These are phyloP conservation scores for Penicillium sp. DNA, from an alignment of 2,329 filamentous ascomycete species.

Conservation along the genomic window DNA sequence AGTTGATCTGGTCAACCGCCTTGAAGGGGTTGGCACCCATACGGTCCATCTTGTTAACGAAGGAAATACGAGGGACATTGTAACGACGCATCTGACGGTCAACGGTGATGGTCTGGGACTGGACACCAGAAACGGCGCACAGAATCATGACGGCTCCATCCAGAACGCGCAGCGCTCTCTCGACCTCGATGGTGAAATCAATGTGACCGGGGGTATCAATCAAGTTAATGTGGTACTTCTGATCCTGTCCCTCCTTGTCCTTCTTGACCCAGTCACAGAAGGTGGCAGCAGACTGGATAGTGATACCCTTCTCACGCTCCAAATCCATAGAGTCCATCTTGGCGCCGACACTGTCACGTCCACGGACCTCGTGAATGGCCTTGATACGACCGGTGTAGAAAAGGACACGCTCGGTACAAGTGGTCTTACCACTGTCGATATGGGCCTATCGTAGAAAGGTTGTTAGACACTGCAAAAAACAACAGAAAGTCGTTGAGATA, in stretches of 20 bases:
- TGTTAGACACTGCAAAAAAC: neutral
- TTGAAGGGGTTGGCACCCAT: conserved; percentile 99
- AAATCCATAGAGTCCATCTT: conserved; percentile 99
- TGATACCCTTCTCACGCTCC: conserved; percentile 97
- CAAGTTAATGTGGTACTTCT: conserved; percentile 95
- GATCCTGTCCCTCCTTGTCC: conserved; percentile 72
- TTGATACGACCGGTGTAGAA: conserved; percentile 98
- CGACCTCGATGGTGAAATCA: conserved; percentile 98
- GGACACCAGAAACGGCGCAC: conserved; percentile 94
- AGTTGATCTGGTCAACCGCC: conserved; percentile 95
- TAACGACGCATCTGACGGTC: conserved; percentile 99
- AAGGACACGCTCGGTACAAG: conserved; percentile 90
- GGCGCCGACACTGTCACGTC: conserved; percentile 86
- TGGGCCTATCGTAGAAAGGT: conserved; percentile 64
- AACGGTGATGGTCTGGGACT: conserved; percentile 97
- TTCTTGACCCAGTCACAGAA: conserved; percentile 96
- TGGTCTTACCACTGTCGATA: conserved; percentile 98
- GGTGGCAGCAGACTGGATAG: conserved; percentile 95
- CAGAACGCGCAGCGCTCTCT: conserved; percentile 88
- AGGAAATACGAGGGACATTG: conserved; percentile 91
- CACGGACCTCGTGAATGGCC: conserved; percentile 90
- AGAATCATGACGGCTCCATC: conserved; percentile 98
- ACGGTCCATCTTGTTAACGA: conserved; percentile 99
- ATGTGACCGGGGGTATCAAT: conserved; percentile 99
- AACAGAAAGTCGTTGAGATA: neutral